phyloP scores from a whole-genome alignment of 2,329 filamentous ascomycete genomes.

The Colletotrichum sp. region DNA sequence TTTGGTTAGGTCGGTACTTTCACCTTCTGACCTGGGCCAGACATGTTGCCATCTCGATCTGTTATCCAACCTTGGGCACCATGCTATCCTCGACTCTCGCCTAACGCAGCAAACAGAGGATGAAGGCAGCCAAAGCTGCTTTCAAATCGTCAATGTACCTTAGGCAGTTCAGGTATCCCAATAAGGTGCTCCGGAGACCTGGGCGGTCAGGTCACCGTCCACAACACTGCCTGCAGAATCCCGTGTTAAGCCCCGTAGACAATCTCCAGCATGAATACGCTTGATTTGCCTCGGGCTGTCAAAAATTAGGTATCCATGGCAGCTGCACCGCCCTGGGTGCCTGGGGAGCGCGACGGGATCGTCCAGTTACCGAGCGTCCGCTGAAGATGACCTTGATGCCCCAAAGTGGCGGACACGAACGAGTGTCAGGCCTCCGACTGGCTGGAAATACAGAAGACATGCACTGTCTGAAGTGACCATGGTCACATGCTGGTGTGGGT shows the following conservation, averaged over 20 bases:
- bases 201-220: not conserved
- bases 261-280: not conserved
- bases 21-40: not conserved
- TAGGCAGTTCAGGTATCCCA: not conserved
- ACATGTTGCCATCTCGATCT: not conserved
- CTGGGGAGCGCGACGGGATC: not conserved
- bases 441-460: conserved; percentile 1
- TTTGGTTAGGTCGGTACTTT: not conserved
- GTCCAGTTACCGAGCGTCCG: conserved; percentile 6
- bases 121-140: not conserved
- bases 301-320: not conserved
- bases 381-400: not conserved
- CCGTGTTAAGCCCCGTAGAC: not conserved
- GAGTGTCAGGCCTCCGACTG: conserved; percentile 5
- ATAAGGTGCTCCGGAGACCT: not conserved
- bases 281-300: not conserved
- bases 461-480: not conserved
- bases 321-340: not conserved
- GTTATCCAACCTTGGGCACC: not conserved
- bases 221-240: not conserved
- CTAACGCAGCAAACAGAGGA: not conserved
- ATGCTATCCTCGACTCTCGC: not conserved
- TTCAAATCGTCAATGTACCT: not conserved
- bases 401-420: conserved; percentile 2
- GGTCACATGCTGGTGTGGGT: conserved; percentile 16